Conservation (phyloP, 441 rosid genomes). For the Gossypium lobatum region DNA sequence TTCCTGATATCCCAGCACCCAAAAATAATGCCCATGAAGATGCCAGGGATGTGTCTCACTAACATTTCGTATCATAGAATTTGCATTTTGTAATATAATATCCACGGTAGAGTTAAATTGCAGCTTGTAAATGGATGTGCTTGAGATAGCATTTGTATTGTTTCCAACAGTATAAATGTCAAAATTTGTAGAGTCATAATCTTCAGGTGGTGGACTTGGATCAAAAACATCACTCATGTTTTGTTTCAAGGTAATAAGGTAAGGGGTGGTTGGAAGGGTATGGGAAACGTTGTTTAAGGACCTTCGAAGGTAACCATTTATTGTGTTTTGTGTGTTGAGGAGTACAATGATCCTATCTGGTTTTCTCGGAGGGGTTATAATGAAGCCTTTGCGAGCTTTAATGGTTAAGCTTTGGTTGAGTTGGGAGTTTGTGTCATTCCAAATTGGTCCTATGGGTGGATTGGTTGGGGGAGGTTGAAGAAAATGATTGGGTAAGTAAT, state of each 20-base stretch:
- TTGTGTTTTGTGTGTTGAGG: constrained; percentile 56
- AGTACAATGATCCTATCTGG: constrained; percentile 41
- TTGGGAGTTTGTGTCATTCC: constrained; percentile 33
- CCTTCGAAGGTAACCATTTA: constrained; percentile 39
- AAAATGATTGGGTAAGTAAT: constrained; percentile 61
- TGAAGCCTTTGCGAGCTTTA: constrained; percentile 38
- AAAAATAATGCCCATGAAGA: constrained; percentile 75
- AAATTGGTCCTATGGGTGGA: constrained; percentile 37
- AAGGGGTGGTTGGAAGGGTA: constrained; percentile 52
- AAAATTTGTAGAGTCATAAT: constrained; percentile 26
- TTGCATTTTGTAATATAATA: constrained; percentile 60
- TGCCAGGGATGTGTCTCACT: constrained; percentile 92
- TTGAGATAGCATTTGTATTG: constrained; percentile 34
- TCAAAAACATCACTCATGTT: constrained; percentile 30
- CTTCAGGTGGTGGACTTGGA: constrained; percentile 41
- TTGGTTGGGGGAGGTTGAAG: constrained; percentile 31
- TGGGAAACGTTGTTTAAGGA: constrained; percentile 55
- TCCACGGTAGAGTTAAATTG: constrained; percentile 55
- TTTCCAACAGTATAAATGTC: constrained; percentile 15
- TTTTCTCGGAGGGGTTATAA: constrained; percentile 32
- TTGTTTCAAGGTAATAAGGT: constrained; percentile 47
- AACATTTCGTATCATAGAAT: constrained; percentile 19
- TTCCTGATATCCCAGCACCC: constrained; percentile 37
- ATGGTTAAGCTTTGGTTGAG: constrained; percentile 41
- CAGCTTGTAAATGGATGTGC: constrained; percentile 16